Evolutionary conservation across 1,139 yeast species (phyloP).

Genomic region (Magnusiomyces tetraspermus): DNA sequence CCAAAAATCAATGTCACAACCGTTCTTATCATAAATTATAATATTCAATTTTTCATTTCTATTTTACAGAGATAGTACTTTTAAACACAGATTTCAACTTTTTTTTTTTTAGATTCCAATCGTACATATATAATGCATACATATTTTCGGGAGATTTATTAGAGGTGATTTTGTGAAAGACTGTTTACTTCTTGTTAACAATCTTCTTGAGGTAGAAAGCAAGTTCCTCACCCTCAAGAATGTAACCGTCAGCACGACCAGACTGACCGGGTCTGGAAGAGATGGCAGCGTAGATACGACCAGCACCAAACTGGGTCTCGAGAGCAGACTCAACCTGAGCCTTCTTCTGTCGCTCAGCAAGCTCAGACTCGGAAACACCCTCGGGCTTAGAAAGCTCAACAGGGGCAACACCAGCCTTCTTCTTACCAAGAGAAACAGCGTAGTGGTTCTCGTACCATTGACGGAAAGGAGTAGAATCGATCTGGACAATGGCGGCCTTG

Average conservation of each 20-base stretch:
- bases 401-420: conserved; percentile 46
- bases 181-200: conserved; percentile 90
- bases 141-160: background rate
- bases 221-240: conserved; percentile 99
- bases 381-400: conserved; percentile 84
- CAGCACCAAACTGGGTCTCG: conserved; percentile 34
- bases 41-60: too few relatives aligned
- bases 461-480: conserved; percentile 99
- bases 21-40: too few relatives aligned
- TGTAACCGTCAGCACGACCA: conserved; percentile 99
- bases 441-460: conserved; percentile 99
- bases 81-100: too few relatives aligned
- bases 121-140: background rate
- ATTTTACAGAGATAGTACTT: too few relatives aligned
- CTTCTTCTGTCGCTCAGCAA: conserved; percentile 41
- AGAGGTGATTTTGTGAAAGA: background rate
- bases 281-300: conserved; percentile 87
- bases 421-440: conserved; percentile 90
- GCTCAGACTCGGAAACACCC: conserved; percentile 82
- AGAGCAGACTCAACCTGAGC: conserved; percentile 65
- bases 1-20: too few relatives aligned
- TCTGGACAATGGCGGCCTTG: conserved; percentile 97
- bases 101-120: conserved; percentile 1
- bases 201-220: conserved; percentile 99
- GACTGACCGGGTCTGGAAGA: conserved; percentile 99